A percentile compares a stretch with the other conserved stretches of the same genome.
These are phyloP conservation scores for Chaetomiaceae sp. DNA, from an alignment of 2,329 filamentous ascomycete genomes.

Conservation along the genomic window DNA sequence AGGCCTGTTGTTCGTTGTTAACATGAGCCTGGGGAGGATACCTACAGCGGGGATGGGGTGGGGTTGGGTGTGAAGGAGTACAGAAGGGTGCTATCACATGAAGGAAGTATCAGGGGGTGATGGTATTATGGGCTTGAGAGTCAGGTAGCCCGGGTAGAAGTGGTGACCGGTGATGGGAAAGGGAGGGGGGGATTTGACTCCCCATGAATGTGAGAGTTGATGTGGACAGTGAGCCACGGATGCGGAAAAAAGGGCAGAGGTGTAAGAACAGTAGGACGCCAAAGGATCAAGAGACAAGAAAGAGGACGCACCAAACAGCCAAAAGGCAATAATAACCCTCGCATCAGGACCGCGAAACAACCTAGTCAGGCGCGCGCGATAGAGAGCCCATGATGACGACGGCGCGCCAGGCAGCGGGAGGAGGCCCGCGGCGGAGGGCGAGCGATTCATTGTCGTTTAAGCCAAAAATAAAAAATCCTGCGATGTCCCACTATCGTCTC, in stretches of 20 bases:
- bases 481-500: background rate
- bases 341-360: constrained; percentile 65
- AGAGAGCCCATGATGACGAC: constrained; percentile 68
- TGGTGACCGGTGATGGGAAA: too few relatives aligned
- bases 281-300: background rate
- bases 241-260: background rate
- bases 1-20: constrained; percentile 52
- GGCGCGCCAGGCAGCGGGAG: constrained; percentile 51
- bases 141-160: too few relatives aligned
- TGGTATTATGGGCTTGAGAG: too few relatives aligned
- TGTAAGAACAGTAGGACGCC: background rate
- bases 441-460: constrained; percentile 32
- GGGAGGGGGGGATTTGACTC: too few relatives aligned
- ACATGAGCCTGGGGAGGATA: constrained; percentile 3
- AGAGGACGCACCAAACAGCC: constrained; percentile 75
- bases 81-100: too few relatives aligned
- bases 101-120: too few relatives aligned
- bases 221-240: background rate
- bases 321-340: constrained; percentile 76
- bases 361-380: constrained; percentile 59
- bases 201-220: too few relatives aligned
- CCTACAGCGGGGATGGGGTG: too few relatives aligned
- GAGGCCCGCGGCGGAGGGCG: constrained; percentile 42
- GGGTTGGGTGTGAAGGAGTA: background rate
- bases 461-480: background rate